A percentile compares a stretch with the other conserved stretches of the same genome.
Conservation (phyloP, 495 filamentous ascomycete genomes). For the Thermochaetoides thermophila region DNA sequence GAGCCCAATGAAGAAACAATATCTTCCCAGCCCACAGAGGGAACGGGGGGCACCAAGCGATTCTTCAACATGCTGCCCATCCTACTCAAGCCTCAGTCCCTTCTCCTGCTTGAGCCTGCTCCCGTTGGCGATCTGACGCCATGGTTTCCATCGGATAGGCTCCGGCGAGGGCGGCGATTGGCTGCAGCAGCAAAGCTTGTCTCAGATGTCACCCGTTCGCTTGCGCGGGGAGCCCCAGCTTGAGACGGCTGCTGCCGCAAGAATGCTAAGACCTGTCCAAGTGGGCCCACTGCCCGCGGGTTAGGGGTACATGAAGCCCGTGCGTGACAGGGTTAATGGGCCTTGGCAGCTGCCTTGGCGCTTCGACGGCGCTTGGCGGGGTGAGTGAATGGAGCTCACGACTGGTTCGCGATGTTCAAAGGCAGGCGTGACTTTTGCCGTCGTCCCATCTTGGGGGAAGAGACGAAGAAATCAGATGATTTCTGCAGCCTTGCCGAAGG, state of each 20-base stretch:
- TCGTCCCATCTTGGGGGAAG: too few species aligned
- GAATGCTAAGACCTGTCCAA: background rate
- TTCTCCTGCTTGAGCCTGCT: background rate
- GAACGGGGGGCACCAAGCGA: slow-evolving; percentile 1
- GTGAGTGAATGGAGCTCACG: too few species aligned
- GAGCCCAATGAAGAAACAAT: background rate
- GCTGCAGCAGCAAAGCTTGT: slow-evolving; percentile 10
- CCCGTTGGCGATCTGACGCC: slow-evolving; percentile 11
- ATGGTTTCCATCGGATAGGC: too few species aligned
- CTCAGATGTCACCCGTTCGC: slow-evolving; percentile 4
- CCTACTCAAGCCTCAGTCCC: background rate
- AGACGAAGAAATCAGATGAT: too few species aligned
- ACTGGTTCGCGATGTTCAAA: too few species aligned
- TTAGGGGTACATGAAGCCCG: background rate
- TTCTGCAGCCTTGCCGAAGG: too few species aligned
- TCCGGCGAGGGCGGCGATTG: too few species aligned
- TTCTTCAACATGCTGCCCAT: slow-evolving; percentile 1
- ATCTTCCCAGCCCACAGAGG: too few species aligned
- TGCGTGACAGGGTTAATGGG: too few species aligned
- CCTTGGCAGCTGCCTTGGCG: too few species aligned
- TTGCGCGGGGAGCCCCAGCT: slow-evolving; percentile 10
- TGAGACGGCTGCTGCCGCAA: slow-evolving; percentile 15
- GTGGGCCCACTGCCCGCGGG: background rate
- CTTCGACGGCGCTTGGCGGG: too few species aligned
- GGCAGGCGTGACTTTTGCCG: too few species aligned